Evolutionary conservation across 805 yeast genomes (phyloP).

Genomic region (Candida gorgasii): DNA sequence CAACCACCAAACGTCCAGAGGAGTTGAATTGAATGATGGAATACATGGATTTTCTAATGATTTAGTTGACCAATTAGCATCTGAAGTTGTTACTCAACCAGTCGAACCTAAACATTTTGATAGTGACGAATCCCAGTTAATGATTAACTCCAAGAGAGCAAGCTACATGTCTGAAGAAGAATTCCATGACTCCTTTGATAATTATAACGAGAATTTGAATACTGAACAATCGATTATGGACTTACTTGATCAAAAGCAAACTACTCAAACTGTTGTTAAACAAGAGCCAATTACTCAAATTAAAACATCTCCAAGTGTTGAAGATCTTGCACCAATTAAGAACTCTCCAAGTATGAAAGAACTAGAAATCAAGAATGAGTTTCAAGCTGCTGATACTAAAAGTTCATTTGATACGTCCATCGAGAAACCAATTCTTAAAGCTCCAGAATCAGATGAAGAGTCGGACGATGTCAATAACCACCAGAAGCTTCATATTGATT

Average conservation of each 20-base stretch:
- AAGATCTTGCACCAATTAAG: not conserved
- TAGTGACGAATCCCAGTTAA: slow-evolving; percentile 16
- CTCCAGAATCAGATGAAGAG: slow-evolving; percentile 3
- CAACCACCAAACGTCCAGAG: slow-evolving; percentile 20
- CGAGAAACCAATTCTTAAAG: slow-evolving; percentile 8
- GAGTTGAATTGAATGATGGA: slow-evolving; percentile 42
- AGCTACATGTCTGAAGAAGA: slow-evolving; percentile 14
- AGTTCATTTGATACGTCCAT: slow-evolving; percentile 2
- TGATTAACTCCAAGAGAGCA: slow-evolving; percentile 12
- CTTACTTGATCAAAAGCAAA: slow-evolving; percentile 23
- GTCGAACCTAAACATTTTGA: not conserved
- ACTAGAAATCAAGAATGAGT: not conserved
- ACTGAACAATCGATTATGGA: slow-evolving; percentile 44
- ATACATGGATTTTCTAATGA: slow-evolving; percentile 44
- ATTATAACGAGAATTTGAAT: no score
- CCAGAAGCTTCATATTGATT: slow-evolving; percentile 9
- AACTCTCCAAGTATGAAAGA: slow-evolving; percentile 8
- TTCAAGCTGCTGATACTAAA: not conserved
- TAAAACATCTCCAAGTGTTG: slow-evolving; percentile 2
- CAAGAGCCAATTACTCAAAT: not conserved
- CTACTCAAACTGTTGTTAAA: slow-evolving; percentile 1
- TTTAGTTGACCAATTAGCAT: slow-evolving; percentile 30
- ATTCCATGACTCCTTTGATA: slow-evolving; percentile 33
- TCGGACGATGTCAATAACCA: not conserved
- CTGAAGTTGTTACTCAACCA: slow-evolving; percentile 5